phyloP scores from a whole-genome alignment of 768 basidiomycete genomes.

The Termitomyces sp. region DNA sequence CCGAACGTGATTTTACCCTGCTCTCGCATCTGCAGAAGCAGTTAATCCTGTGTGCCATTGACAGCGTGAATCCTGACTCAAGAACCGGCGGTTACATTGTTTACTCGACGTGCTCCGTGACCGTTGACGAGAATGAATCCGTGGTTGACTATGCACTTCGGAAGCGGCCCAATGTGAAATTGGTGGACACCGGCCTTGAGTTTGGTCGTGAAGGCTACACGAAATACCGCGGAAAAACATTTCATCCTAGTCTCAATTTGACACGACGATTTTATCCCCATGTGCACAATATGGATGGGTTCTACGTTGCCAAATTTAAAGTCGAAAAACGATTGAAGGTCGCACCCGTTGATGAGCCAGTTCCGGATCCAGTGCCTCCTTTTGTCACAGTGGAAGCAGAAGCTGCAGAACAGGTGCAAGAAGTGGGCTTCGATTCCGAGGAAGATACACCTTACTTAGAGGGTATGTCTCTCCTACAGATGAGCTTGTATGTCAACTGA shows the following conservation, averaged over 20 bases:
- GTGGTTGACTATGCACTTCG: constrained; percentile 96
- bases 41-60: constrained; percentile 95
- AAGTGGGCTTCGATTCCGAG: constrained; percentile 63
- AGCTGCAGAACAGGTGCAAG: constrained; percentile 25
- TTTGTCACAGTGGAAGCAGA: constrained; percentile 24
- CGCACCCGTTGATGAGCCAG: constrained; percentile 23
- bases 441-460: constrained; percentile 76
- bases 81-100: constrained; percentile 92
- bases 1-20: constrained; percentile 91
- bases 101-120: constrained; percentile 98
- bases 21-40: constrained; percentile 98
- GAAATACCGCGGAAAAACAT: constrained; percentile 85
- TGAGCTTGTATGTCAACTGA: constrained; percentile 12
- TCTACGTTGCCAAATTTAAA: constrained; percentile 98
- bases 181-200: constrained; percentile 88
- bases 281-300: constrained; percentile 99
- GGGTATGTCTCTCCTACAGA: constrained; percentile 44
- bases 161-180: constrained; percentile 88
- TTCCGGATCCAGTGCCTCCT: constrained; percentile 13
- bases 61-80: constrained; percentile 86
- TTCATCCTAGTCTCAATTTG: constrained; percentile 70
- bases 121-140: constrained; percentile 96
- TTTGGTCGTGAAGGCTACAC: constrained; percentile 94
- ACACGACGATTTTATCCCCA: constrained; percentile 94
- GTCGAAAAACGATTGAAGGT: constrained; percentile 73